Evolutionary conservation across 2,329 filamentous ascomycete species (phyloP).

Genomic region (Trichoderma oligosporum): DNA sequence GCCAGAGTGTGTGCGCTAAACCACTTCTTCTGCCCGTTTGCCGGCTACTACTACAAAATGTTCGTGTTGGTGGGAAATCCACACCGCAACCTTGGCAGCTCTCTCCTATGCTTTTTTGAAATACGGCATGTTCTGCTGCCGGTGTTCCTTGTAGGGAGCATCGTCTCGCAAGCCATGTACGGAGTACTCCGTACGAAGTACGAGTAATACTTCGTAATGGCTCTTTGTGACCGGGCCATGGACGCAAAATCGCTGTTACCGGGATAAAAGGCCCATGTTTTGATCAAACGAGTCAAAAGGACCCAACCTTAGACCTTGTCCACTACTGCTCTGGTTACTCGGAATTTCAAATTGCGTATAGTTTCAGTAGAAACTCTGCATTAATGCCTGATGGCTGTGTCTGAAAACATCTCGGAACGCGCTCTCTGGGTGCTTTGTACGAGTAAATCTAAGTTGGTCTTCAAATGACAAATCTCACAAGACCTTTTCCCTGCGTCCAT

Average conservation of each 20-base stretch:
- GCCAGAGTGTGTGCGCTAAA: background rate
- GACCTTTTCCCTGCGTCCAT: background rate
- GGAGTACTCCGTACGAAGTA: no score
- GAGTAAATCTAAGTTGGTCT: background rate
- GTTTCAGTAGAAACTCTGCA: background rate
- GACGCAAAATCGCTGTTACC: background rate
- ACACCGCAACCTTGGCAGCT: background rate
- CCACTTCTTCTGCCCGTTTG: background rate
- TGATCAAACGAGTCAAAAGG: background rate
- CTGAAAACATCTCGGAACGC: background rate
- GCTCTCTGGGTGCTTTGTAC: background rate
- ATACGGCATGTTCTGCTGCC: background rate
- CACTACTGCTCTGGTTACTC: background rate
- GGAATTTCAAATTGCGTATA: background rate
- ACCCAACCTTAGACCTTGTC: background rate
- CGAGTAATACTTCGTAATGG: no score
- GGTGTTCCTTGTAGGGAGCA: background rate
- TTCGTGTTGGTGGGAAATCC: background rate
- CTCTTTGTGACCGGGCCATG: background rate
- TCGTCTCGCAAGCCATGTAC: no score
- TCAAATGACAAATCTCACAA: background rate
- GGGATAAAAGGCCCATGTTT: background rate
- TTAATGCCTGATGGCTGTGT: conserved; percentile 1
- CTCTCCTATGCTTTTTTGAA: background rate
- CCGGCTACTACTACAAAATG: background rate